These are phyloP conservation scores for Mortierella sp. DNA, from an alignment of 371 early-diverging fungal species.

Conservation along the genomic window DNA sequence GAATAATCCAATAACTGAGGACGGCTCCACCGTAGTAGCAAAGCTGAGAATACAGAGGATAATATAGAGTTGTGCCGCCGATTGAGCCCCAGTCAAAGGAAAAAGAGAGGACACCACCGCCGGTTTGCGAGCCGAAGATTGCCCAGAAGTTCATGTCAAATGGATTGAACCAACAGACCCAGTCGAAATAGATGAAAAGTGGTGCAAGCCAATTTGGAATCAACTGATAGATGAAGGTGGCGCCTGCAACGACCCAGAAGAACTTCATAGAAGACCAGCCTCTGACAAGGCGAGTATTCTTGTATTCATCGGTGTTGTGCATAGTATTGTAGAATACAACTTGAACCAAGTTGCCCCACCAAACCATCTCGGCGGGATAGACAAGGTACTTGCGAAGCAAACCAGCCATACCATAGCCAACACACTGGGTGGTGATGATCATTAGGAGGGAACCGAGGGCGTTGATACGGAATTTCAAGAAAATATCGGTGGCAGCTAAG, in stretches of 20 bases:
- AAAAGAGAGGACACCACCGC: conserved; percentile 28
- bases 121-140: conserved; percentile 57
- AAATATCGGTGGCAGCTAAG: conserved; percentile 68
- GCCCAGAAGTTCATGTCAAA: conserved; percentile 61
- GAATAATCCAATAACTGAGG: conserved; percentile 74
- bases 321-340: conserved; percentile 80
- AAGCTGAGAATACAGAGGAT: conserved; percentile 32
- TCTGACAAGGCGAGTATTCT: neutral
- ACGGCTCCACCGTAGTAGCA: conserved; percentile 60
- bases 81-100: conserved; percentile 47
- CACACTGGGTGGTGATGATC: conserved; percentile 70
- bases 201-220: conserved; percentile 56
- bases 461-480: conserved; percentile 60
- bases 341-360: conserved; percentile 81
- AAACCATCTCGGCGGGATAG: conserved; percentile 50
- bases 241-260: conserved; percentile 71
- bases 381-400: conserved; percentile 79
- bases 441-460: conserved; percentile 64
- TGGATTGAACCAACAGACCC: conserved; percentile 72
- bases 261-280: conserved; percentile 60
- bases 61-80: conserved; percentile 17
- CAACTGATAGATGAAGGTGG: conserved; percentile 62
- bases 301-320: conserved; percentile 65
- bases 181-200: conserved; percentile 67
- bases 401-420: conserved; percentile 93